Conservation (phyloP, 257 asterid species). For the Paraleonurus japonicus region DNA sequence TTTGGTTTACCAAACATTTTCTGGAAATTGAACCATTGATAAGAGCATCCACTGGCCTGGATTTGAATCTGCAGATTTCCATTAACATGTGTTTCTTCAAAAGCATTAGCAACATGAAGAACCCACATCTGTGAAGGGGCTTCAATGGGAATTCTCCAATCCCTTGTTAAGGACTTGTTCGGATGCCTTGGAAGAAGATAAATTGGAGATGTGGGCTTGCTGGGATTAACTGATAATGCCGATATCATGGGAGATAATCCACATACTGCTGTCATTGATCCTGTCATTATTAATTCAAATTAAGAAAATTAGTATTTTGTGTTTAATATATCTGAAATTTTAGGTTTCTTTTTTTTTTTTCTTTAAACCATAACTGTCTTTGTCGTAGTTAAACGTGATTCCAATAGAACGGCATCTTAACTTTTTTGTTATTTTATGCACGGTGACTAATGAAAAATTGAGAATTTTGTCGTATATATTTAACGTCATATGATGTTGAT, state of each 20-base stretch:
- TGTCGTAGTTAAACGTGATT: constrained; percentile 9
- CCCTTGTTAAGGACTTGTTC: constrained; percentile 31
- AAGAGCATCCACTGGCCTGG: constrained; percentile 89
- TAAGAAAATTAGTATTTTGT: too few relatives aligned
- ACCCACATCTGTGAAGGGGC: constrained; percentile 94
- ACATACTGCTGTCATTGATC: constrained; percentile 87
- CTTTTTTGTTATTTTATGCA: constrained; percentile 16
- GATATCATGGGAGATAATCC: constrained; percentile 96
- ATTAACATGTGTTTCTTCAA: constrained; percentile 41
- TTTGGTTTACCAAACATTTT: constrained; percentile 78
- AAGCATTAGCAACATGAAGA: constrained; percentile 90
- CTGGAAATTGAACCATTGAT: constrained; percentile 95
- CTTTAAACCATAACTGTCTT: background rate
- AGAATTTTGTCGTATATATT: background rate
- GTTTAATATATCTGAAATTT: too few relatives aligned
- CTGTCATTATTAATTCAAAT: constrained; percentile 34
- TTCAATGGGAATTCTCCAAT: constrained; percentile 90
- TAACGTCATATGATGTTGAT: background rate
- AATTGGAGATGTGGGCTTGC: constrained; percentile 83
- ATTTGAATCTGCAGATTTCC: constrained; percentile 61
- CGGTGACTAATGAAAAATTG: background rate
- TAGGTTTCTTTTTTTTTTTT: too few relatives aligned
- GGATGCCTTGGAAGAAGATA: constrained; percentile 76
- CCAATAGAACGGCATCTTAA: background rate
- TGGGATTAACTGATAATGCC: constrained; percentile 78